A percentile compares a stretch with the other conserved stretches of the same genome.
Conservation (phyloP, 495 filamentous ascomycete genomes). For the Schizothecium vesticola region DNA sequence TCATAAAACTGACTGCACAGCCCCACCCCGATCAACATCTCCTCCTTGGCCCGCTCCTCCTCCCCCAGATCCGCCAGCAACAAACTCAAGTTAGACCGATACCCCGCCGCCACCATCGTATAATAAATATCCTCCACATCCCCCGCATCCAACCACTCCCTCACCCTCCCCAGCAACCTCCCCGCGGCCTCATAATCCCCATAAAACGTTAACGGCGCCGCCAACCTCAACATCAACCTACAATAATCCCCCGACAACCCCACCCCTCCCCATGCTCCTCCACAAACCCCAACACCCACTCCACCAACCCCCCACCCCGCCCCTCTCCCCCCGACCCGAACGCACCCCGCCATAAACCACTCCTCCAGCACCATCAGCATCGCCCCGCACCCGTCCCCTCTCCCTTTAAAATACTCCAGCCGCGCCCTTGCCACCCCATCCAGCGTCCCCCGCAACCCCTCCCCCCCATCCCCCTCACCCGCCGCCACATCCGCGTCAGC, state of each 20-base stretch:
- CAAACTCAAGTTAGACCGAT: slow-evolving; percentile 1
- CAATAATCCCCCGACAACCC: slow-evolving; percentile 6
- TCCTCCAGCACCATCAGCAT: too few relatives aligned
- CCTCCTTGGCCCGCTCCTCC: neutral
- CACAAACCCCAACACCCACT: too few relatives aligned
- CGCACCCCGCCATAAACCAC: too few relatives aligned
- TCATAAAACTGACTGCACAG: neutral
- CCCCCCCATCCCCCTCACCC: too few relatives aligned
- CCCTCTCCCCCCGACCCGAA: too few relatives aligned
- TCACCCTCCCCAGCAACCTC: slow-evolving; percentile 1
- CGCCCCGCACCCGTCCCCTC: too few relatives aligned
- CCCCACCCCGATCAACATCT: neutral
- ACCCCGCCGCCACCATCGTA: neutral
- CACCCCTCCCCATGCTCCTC: neutral
- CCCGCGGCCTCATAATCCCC: slow-evolving; percentile 9
- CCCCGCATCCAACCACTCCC: neutral
- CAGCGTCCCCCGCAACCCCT: too few relatives aligned
- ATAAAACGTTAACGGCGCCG: slow-evolving; percentile 6
- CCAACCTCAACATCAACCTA: slow-evolving; percentile 15
- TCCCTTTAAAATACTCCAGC: too few relatives aligned
- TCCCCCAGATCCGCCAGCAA: neutral
- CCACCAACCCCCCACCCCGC: too few relatives aligned
- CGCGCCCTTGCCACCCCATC: too few relatives aligned
- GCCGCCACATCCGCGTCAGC: too few relatives aligned
- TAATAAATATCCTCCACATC: neutral